phyloP scores from a whole-genome alignment of 495 filamentous ascomycete species.

The Cenococcum geophilum region DNA sequence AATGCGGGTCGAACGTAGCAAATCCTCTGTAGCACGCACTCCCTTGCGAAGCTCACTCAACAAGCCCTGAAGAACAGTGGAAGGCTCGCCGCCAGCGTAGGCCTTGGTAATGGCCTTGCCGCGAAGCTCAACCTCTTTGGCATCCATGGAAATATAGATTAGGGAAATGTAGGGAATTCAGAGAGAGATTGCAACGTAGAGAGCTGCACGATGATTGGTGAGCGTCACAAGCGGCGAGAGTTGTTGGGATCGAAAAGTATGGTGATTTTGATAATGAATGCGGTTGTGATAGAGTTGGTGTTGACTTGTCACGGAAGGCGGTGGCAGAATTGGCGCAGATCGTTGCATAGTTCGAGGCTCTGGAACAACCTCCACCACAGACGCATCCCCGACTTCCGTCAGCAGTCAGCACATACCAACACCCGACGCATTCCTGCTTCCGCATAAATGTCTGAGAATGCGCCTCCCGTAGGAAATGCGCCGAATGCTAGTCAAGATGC shows the following conservation, averaged over 20 bases:
- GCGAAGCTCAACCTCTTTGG: conserved; percentile 66
- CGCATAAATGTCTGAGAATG: conserved; percentile 30
- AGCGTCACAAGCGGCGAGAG: no score
- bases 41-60: conserved; percentile 72
- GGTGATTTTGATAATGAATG: background rate
- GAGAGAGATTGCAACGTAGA: no score
- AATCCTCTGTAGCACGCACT: conserved; percentile 77
- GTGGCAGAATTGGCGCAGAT: background rate
- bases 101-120: conserved; percentile 74
- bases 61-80: conserved; percentile 58
- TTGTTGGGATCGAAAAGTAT: background rate
- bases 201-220: no score
- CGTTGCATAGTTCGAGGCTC: no score
- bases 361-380: no score
- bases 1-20: conserved; percentile 80
- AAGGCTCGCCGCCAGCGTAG: conserved; percentile 57
- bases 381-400: no score
- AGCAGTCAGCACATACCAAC: no score
- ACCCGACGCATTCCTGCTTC: no score
- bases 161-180: no score
- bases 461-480: conserved; percentile 38
- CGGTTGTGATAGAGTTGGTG: background rate
- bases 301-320: background rate
- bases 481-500: conserved; percentile 17
- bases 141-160: conserved; percentile 56